Conservation (phyloP, 768 basidiomycete genomes). For the Paxillus rubicundulus region DNA sequence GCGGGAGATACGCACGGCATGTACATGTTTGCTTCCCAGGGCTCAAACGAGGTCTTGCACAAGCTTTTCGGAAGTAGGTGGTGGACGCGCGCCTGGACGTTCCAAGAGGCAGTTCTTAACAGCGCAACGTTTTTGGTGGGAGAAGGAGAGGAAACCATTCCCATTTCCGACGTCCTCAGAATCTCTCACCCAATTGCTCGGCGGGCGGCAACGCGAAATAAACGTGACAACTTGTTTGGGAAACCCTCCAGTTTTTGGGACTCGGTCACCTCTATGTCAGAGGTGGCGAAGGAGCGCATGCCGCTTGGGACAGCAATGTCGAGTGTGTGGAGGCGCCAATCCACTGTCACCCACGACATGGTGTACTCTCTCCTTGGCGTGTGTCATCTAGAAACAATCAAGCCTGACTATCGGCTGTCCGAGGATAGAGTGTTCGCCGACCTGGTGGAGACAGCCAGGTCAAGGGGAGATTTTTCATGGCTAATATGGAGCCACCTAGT, state of each 20-base stretch:
- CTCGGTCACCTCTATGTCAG: constrained; percentile 1
- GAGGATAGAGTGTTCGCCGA: not conserved
- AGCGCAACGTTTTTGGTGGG: not conserved
- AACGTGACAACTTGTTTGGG: not conserved
- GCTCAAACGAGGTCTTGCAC: not conserved
- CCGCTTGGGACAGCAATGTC: constrained; percentile 3
- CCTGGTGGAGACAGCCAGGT: constrained; percentile 3
- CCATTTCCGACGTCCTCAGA: constrained; percentile 4
- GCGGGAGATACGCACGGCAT: constrained; percentile 5
- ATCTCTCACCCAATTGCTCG: not conserved
- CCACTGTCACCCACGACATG: constrained; percentile 2
- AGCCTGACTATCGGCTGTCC: not conserved
- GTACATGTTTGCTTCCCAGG: constrained; percentile 6
- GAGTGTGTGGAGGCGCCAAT: constrained; percentile 6
- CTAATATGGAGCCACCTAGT: constrained; percentile 2
- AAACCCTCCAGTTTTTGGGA: constrained; percentile 3
- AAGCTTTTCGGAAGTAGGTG: constrained; percentile 3
- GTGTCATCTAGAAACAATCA: constrained; percentile 2
- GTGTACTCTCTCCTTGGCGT: constrained; percentile 4
- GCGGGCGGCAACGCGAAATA: constrained; percentile 1
- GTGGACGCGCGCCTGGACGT: constrained; percentile 7
- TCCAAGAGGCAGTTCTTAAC: constrained; percentile 5
- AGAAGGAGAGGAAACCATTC: constrained; percentile 1
- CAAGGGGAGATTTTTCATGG: constrained; percentile 4
- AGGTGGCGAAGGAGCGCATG: not conserved